Conservation (phyloP, 2,329 filamentous ascomycete species). For the Ascocoryne sarcoides region DNA sequence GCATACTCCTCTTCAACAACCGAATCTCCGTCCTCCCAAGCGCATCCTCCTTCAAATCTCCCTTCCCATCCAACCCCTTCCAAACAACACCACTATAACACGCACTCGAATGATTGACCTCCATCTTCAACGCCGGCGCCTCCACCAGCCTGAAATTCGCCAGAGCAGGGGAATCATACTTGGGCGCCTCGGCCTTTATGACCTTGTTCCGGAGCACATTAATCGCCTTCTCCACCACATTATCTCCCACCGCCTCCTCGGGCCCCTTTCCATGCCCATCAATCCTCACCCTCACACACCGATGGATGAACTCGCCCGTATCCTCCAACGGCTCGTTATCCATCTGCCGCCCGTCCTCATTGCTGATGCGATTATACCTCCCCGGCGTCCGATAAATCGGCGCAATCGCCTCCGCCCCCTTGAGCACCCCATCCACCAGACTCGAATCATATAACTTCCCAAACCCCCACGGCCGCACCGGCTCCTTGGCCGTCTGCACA, state of each 20-base stretch:
- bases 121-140: constrained; percentile 4
- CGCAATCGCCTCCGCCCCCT: constrained; percentile 4
- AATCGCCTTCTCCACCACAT: constrained; percentile 5
- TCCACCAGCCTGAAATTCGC: constrained; percentile 11
- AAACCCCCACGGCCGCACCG: constrained; percentile 24
- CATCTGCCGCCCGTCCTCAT: constrained; percentile 16
- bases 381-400: constrained; percentile 26
- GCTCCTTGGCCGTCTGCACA: constrained; percentile 4
- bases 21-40: constrained; percentile 16
- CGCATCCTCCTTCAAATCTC: constrained; percentile 13
- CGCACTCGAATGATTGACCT: too few relatives aligned
- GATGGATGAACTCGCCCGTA: constrained; percentile 29
- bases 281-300: constrained; percentile 23
- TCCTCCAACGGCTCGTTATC: constrained; percentile 23
- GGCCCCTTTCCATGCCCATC: constrained; percentile 14
- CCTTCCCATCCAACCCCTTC: constrained; percentile 10
- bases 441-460: constrained; percentile 27
- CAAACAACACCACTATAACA: constrained; percentile 13
- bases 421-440: constrained; percentile 8
- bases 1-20: constrained; percentile 10
- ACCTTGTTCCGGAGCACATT: too few relatives aligned
- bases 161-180: constrained; percentile 9
- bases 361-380: constrained; percentile 27
- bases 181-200: constrained; percentile 2
- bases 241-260: constrained; percentile 16